Evolutionary conservation across 2,329 filamentous ascomycete genomes (phyloP).

Genomic region (Colletotrichum lini): DNA sequence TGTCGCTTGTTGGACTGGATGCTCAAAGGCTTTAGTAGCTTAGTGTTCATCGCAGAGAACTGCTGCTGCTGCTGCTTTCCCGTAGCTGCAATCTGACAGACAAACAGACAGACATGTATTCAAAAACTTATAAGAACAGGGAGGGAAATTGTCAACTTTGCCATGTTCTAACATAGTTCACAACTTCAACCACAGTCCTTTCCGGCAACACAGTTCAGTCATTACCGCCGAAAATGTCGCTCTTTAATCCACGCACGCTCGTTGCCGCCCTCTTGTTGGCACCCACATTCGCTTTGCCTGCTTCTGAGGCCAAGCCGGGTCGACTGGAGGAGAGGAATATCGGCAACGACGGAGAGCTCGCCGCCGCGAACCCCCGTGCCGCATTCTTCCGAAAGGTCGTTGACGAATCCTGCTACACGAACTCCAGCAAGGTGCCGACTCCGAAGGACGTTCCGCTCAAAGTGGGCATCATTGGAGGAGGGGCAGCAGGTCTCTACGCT

Average conservation of each 20-base stretch:
- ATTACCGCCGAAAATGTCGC: conserved; percentile 31
- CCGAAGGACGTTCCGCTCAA: conserved; percentile 43
- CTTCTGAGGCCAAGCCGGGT: conserved; percentile 8
- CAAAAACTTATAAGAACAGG: neutral
- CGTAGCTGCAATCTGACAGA: too few relatives aligned
- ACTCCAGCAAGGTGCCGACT: conserved; percentile 36
- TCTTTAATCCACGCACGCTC: conserved; percentile 31
- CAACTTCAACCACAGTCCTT: neutral
- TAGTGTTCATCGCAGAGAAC: neutral
- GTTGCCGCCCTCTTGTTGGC: conserved; percentile 39
- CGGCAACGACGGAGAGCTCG: conserved; percentile 41
- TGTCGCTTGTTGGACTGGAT: neutral
- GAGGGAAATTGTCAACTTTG: neutral
- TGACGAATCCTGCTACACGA: conserved; percentile 38
- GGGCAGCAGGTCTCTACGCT: conserved; percentile 53
- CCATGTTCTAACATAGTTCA: rapidly evolving
- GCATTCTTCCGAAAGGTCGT: conserved; percentile 43
- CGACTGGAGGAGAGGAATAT: conserved; percentile 22
- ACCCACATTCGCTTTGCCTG: conserved; percentile 38
- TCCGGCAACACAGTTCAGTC: conserved; percentile 5
- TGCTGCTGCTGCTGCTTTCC: neutral
- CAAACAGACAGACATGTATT: too few relatives aligned
- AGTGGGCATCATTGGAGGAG: conserved; percentile 56
- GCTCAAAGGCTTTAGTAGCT: neutral
- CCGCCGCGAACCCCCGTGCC: conserved; percentile 42